A percentile compares a stretch with the other conserved stretches of the same genome.
Conservation (phyloP, 495 filamentous ascomycete genomes). For the Daldinia grandis region DNA sequence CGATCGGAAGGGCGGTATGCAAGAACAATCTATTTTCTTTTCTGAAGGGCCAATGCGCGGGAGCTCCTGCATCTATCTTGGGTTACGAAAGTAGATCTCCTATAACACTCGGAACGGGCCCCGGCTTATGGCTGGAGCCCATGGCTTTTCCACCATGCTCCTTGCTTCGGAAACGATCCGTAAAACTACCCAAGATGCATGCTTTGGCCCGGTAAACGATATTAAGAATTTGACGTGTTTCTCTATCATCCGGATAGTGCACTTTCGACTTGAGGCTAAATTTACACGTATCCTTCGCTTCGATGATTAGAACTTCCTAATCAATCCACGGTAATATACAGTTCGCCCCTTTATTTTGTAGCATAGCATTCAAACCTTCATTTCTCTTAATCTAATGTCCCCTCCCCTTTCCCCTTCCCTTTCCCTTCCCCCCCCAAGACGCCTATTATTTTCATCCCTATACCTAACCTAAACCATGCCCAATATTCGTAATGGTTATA, state of each 20-base stretch:
- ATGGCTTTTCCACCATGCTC: conserved; percentile 15
- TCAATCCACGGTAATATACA: conserved; percentile 38
- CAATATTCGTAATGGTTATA: neutral
- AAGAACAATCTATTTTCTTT: conserved; percentile 32
- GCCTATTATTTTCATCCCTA: conserved; percentile 16
- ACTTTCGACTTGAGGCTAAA: conserved; percentile 40
- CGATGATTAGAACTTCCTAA: conserved; percentile 19
- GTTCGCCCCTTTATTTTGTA: conserved; percentile 8
- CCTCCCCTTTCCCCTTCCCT: too few relatives aligned
- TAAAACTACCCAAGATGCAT: conserved; percentile 24
- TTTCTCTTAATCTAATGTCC: conserved; percentile 23
- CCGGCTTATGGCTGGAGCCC: conserved; percentile 30
- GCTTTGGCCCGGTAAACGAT: conserved; percentile 40
- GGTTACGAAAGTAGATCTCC: conserved; percentile 25
- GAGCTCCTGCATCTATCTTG: conserved; percentile 26
- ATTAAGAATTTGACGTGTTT: conserved; percentile 28
- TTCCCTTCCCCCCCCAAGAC: conserved; percentile 13
- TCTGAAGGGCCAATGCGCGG: conserved; percentile 20
- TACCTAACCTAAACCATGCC: conserved; percentile 7
- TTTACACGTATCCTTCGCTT: conserved; percentile 27
- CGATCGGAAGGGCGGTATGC: conserved; percentile 42
- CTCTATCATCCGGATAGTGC: conserved; percentile 42
- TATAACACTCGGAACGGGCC: conserved; percentile 37
- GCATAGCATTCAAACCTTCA: conserved; percentile 4
- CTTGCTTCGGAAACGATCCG: conserved; percentile 36